Evolutionary conservation across 306 rosid genomes (phyloP).

Genomic region (Boehmeria nivea): DNA sequence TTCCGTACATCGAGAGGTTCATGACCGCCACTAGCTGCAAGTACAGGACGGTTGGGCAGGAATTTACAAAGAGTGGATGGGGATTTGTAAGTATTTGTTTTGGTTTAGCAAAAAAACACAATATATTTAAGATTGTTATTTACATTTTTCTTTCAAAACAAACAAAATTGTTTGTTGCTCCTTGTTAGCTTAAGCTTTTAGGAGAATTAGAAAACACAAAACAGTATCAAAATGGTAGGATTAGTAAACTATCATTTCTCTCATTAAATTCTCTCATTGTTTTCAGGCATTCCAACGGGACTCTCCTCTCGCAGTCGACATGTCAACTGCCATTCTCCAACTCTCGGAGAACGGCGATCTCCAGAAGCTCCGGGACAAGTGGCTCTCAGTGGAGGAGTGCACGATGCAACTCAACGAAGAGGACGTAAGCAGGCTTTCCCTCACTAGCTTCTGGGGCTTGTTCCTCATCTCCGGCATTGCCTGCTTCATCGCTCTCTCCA

Average conservation of each 20-base stretch:
- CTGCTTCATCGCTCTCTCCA: constrained; percentile 43
- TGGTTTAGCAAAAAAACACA: no score
- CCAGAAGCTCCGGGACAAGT: constrained; percentile 71
- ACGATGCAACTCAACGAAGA: constrained; percentile 20
- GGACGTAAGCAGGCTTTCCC: constrained; percentile 42
- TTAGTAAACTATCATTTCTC: no score
- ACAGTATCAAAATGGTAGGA: no score
- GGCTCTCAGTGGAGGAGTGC: constrained; percentile 48
- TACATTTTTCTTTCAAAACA: no score
- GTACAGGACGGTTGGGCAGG: constrained; percentile 72
- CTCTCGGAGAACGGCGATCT: constrained; percentile 81
- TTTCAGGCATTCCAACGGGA: constrained; percentile 82
- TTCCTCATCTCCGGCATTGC: constrained; percentile 60
- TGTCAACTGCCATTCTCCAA: constrained; percentile 87
- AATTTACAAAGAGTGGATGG: constrained; percentile 88
- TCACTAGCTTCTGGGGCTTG: constrained; percentile 82
- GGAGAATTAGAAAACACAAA: no score
- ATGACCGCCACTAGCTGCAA: constrained; percentile 43
- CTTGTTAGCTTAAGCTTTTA: no score
- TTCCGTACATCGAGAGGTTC: constrained; percentile 68
- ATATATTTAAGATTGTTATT: not conserved
- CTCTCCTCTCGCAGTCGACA: constrained; percentile 80
- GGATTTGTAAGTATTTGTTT: constrained; percentile 63
- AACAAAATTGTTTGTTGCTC: no score
- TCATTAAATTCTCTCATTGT: no score